Base-by-base conservation (phyloP, 306 rosid genomes). In the Quercus mongolica region DNA sequence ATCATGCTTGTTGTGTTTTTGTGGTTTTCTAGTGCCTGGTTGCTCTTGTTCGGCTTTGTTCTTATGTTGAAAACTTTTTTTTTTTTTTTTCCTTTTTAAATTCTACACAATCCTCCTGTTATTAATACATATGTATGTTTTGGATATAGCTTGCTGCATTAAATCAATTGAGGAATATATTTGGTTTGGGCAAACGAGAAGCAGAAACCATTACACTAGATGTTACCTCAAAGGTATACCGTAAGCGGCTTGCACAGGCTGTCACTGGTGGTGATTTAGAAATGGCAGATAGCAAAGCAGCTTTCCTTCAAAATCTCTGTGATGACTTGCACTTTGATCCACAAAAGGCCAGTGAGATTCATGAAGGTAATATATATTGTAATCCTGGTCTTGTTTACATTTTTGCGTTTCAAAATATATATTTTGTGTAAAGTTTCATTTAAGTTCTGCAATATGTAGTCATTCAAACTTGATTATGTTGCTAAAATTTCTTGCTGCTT, bases 151-250 rank as follows among this genome's bases (percentile, higher is more conserved):
- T 89, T 79, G 82, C 92, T 35, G 90, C 89, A 2, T 76, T 95
- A 80, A 91, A 87, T 86, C 98, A 95, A 82, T 79, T 95, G 71
- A 89, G 90, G 79, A 95, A 95, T 86, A 91, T 93, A 88, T 93
- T 95, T 89, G 98, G 98, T 62, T 79, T 95, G 71, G 98, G 98
- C 63, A 95, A 90, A 75, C 96, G 97, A 61, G 98, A 95, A 86
- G 88, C 98, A 79, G 98, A 93, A 82, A 79, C 89, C 77, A 84
- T 95, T 80, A 83, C 85, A 55, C 89, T 89, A 46, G 99, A 93
- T 74, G 84, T 89, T 76, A 91, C 97, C 25, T 86, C 91, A 6
- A 93, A 93, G 89, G 92, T 71, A 35, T 95, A 95, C 79, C 98
- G 98, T 28, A 95, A 87, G 74, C 89, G 85, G 38, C 98, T 95